A percentile compares a stretch with the other conserved stretches of the same genome.
These are phyloP conservation scores for Trifolium pratense DNA, from an alignment of 306 rosid species.

Conservation along the genomic window DNA sequence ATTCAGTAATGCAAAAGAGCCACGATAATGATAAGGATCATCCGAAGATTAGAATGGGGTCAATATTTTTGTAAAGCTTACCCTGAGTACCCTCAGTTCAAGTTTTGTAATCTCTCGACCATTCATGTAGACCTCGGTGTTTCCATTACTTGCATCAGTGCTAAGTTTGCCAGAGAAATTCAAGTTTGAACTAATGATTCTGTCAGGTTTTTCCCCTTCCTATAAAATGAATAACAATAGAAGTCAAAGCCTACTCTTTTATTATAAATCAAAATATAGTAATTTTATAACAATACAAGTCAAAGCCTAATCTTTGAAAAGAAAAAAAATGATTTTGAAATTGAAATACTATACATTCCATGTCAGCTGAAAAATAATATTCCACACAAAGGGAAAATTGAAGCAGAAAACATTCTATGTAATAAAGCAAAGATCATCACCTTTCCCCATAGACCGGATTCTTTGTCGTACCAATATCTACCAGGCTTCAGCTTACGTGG, in stretches of 20 bases:
- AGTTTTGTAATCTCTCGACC: conserved; percentile 97
- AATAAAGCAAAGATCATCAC: conserved; percentile 54
- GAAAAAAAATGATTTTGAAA: background rate
- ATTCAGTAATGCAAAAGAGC: conserved; percentile 27
- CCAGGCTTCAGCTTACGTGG: conserved; percentile 93
- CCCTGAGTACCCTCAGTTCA: conserved; percentile 92
- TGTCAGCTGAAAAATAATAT: conserved; percentile 6
- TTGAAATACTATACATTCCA: background rate
- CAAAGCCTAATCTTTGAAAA: too few relatives aligned
- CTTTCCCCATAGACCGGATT: conserved; percentile 98
- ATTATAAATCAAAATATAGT: conserved; percentile 18
- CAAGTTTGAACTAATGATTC: conserved; percentile 87
- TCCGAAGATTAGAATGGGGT: conserved; percentile 15
- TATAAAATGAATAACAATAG: conserved; percentile 50
- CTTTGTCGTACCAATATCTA: conserved; percentile 99
- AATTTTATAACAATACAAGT: too few relatives aligned
- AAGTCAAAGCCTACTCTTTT: conserved; percentile 21
- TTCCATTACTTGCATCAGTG: conserved; percentile 85
- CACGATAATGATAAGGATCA: background rate
- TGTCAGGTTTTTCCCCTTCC: conserved; percentile 97
- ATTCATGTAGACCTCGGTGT: conserved; percentile 90
- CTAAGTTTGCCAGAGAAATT: conserved; percentile 84
- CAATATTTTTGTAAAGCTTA: conserved; percentile 33
- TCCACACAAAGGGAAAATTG: conserved; percentile 23
- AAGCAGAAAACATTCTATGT: conserved; percentile 32